These are phyloP conservation scores for Grosmannia serpens DNA, from an alignment of 2,329 filamentous ascomycete species.

Conservation along the genomic window DNA sequence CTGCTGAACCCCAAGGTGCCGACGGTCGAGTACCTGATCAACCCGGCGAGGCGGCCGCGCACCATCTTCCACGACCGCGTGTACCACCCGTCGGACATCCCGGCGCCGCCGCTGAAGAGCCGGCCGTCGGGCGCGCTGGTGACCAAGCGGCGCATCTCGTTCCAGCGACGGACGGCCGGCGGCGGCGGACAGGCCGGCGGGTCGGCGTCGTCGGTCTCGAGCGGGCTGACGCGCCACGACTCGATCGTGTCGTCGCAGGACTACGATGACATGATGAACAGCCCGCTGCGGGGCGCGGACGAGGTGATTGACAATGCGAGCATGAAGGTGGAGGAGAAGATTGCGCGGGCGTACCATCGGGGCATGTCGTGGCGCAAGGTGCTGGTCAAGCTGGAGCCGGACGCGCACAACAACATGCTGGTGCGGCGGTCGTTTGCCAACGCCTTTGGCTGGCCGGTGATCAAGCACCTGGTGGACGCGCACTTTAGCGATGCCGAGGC, in stretches of 20 bases:
- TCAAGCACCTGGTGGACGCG: constrained; percentile 88
- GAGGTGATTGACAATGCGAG: constrained; percentile 46
- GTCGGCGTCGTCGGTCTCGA: neutral
- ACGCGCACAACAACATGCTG: constrained; percentile 97
- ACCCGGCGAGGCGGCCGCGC: constrained; percentile 68
- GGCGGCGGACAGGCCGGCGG: neutral
- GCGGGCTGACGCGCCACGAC: constrained; percentile 27
- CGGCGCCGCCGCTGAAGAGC: constrained; percentile 59
- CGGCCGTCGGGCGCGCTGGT: constrained; percentile 21
- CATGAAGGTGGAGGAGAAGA: constrained; percentile 96
- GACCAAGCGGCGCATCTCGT: constrained; percentile 15
- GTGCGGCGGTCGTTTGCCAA: constrained; percentile 95
- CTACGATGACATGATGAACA: constrained; percentile 41
- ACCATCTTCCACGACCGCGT: constrained; percentile 96
- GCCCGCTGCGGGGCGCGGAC: constrained; percentile 31
- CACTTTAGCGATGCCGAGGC: constrained; percentile 73
- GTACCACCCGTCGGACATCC: constrained; percentile 89
- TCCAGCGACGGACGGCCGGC: constrained; percentile 3
- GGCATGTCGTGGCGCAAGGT: constrained; percentile 95
- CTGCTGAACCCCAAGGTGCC: constrained; percentile 84
- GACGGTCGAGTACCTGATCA: constrained; percentile 66
- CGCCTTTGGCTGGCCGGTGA: constrained; percentile 92
- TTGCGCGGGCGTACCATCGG: constrained; percentile 86
- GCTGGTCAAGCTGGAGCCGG: constrained; percentile 85
- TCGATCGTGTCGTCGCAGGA: constrained; percentile 32